These are phyloP conservation scores for Theobroma cacao DNA, from an alignment of 345 rosid genomes.

Conservation along the genomic window DNA sequence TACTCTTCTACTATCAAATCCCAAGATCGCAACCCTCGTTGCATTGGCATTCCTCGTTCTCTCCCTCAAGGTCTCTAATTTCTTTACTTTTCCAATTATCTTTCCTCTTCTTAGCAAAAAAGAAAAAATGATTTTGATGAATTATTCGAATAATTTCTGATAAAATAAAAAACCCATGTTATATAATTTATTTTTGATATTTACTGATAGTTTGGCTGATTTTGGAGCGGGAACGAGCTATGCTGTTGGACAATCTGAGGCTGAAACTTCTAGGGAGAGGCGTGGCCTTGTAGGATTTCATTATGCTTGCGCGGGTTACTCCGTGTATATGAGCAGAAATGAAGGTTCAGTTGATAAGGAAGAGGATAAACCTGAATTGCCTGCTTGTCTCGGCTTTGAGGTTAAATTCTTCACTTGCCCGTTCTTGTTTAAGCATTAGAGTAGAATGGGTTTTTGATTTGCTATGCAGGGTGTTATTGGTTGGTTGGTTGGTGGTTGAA, in stretches of 20 bases:
- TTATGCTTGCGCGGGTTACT: conserved; percentile 69
- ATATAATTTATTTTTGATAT: background rate
- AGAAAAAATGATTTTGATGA: too few relatives aligned
- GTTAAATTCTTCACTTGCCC: too few relatives aligned
- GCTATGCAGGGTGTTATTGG: too few relatives aligned
- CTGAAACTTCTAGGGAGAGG: conserved; percentile 43
- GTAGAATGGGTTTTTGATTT: too few relatives aligned
- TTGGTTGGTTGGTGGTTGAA: background rate
- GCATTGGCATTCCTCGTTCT: conserved; percentile 65
- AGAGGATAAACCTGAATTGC: conserved; percentile 44
- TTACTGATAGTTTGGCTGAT: conserved; percentile 5
- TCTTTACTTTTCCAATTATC: too few relatives aligned
- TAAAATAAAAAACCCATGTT: too few relatives aligned
- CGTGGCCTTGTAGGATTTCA: conserved; percentile 40
- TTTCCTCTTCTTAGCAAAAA: too few relatives aligned
- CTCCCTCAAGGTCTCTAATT: conserved; percentile 40
- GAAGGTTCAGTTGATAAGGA: conserved; percentile 37
- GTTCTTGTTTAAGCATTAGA: too few relatives aligned
- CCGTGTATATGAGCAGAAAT: conserved; percentile 38
- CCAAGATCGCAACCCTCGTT: conserved; percentile 54
- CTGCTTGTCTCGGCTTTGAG: conserved; percentile 61
- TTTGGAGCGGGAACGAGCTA: conserved; percentile 40
- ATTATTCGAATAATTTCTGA: too few relatives aligned
- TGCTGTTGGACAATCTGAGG: conserved; percentile 38
- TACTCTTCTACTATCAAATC: conserved; percentile 61